A percentile compares a stretch with the other conserved stretches of the same genome.
Evolutionary conservation across 441 rosid species (phyloP).

Genomic region (Populus hybrid): DNA sequence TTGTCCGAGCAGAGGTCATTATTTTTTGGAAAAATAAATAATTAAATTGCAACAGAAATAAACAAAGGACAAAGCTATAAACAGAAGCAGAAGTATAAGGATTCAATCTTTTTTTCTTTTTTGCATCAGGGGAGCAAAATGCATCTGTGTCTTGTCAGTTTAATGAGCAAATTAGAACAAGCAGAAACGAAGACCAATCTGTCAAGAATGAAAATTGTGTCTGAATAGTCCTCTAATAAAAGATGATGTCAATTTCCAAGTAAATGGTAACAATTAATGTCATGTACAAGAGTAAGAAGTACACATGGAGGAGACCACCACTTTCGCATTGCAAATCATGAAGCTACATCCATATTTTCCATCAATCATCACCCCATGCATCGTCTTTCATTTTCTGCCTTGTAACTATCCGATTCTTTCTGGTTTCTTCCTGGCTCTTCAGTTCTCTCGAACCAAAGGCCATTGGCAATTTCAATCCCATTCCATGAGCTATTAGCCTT

Average conservation of each 20-base stretch:
- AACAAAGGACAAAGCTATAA: background rate
- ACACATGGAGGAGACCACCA: background rate
- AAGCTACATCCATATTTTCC: background rate
- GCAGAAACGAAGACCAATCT: background rate
- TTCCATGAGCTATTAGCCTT: slow-evolving; percentile 85
- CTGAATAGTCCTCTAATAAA: background rate
- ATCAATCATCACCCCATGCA: slow-evolving; percentile 89
- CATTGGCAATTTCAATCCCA: slow-evolving; percentile 78
- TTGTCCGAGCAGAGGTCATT: background rate
- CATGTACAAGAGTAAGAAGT: background rate
- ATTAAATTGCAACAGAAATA: background rate
- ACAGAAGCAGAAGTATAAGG: background rate
- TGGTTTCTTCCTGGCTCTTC: slow-evolving; percentile 77
- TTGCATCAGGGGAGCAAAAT: background rate
- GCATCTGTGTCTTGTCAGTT: background rate
- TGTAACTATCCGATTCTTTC: slow-evolving; percentile 62
- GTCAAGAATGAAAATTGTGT: background rate
- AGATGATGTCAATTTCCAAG: background rate
- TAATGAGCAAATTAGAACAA: background rate
- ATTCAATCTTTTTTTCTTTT: background rate
- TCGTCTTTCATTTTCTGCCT: slow-evolving; percentile 81
- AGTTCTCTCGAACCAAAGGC: slow-evolving; percentile 62
- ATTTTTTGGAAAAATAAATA: background rate
- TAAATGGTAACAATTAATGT: background rate
- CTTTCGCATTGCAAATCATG: background rate